Conservation (phyloP, 179 eudicot species). For the Patellifolia procumbens region DNA sequence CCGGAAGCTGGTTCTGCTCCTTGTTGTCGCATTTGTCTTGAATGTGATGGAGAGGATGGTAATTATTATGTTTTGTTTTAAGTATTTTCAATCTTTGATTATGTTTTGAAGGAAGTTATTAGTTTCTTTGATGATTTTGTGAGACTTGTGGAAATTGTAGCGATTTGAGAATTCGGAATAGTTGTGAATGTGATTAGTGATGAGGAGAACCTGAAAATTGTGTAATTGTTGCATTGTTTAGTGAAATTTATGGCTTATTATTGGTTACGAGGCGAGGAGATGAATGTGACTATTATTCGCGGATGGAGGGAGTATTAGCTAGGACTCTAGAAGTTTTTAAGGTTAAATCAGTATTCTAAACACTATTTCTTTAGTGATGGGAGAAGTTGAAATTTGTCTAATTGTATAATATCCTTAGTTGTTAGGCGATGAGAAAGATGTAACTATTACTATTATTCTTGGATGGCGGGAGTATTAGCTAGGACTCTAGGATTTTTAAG, state of each 20-base stretch:
- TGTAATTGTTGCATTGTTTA: too few species aligned
- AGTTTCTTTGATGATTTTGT: neutral
- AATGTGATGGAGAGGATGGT: constrained; percentile 83
- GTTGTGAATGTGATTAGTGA: neutral
- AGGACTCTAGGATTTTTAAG: too few species aligned
- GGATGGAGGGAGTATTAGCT: too few species aligned
- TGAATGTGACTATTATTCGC: too few species aligned
- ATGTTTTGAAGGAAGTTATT: neutral
- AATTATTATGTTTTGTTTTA: neutral
- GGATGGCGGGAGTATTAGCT: too few species aligned
- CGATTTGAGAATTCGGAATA: neutral
- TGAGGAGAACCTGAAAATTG: too few species aligned
- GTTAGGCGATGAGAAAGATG: too few species aligned
- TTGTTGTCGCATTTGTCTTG: constrained; percentile 85
- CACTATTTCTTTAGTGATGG: constrained; percentile 1
- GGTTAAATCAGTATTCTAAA: too few species aligned
- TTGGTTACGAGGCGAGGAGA: too few species aligned
- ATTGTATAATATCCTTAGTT: neutral
- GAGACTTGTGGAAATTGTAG: neutral
- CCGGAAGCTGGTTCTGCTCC: constrained; percentile 61
- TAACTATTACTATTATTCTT: too few species aligned
- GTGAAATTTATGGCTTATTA: too few species aligned
- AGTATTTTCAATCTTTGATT: neutral
- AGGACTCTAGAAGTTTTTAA: too few species aligned
- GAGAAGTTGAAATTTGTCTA: neutral